Evolutionary conservation across 495 filamentous ascomycete species (phyloP).

Genomic region (Aspergillus egyptiacus): DNA sequence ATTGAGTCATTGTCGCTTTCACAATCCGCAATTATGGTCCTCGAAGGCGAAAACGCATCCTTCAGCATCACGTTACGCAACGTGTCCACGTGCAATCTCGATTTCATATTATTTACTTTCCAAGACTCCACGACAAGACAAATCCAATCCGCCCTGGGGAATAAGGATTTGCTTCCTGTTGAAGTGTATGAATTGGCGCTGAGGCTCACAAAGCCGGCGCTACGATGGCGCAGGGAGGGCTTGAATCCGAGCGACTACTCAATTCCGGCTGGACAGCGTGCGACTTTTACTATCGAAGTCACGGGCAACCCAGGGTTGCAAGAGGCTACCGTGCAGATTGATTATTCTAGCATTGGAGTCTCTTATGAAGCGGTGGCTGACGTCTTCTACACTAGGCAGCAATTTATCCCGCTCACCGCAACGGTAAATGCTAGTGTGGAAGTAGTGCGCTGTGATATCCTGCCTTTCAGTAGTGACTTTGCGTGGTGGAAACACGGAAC

Average conservation of each 20-base stretch:
- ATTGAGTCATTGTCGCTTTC: conserved; percentile 71
- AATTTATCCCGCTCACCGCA: conserved; percentile 74
- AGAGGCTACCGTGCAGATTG: conserved; percentile 73
- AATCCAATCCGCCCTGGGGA: conserved; percentile 65
- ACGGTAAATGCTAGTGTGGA: conserved; percentile 90
- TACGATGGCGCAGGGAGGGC: conserved; percentile 55
- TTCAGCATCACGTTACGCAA: conserved; percentile 82
- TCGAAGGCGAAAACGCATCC: conserved; percentile 74
- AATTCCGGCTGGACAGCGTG: conserved; percentile 63
- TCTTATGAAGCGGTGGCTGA: conserved; percentile 58
- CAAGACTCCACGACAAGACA: conserved; percentile 78
- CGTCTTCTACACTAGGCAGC: conserved; percentile 76
- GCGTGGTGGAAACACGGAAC: conserved; percentile 44
- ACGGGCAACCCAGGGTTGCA: conserved; percentile 80
- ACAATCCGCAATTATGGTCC: conserved; percentile 83
- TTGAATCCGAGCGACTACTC: conserved; percentile 41
- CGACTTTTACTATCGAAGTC: conserved; percentile 76
- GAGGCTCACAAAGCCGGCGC: conserved; percentile 67
- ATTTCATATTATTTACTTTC: conserved; percentile 81
- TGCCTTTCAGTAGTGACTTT: conserved; percentile 60
- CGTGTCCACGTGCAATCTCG: conserved; percentile 66
- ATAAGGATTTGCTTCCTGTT: conserved; percentile 65
- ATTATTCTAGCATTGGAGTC: conserved; percentile 68
- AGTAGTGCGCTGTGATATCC: conserved; percentile 67
- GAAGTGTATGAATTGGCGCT: conserved; percentile 84